These are phyloP conservation scores for Pythium folliculosum DNA, from an alignment of 352 stramenopile genomes.

Conservation along the genomic window DNA sequence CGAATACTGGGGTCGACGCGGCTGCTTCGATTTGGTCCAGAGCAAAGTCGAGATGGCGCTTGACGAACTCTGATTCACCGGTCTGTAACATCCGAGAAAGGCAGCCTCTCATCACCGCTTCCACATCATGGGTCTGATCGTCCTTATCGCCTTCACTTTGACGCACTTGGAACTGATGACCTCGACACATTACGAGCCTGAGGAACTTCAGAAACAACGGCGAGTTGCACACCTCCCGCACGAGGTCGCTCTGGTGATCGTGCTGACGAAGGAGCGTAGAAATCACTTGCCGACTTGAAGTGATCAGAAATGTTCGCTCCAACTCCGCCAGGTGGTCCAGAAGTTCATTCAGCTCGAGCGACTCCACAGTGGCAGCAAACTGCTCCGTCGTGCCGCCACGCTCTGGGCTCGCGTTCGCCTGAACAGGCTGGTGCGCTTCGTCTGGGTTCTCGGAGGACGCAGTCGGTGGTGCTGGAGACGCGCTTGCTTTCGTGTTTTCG, in stretches of 20 bases:
- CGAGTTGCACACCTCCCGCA: not conserved
- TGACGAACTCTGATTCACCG: not conserved
- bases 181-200: conserved; percentile 58
- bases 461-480: not conserved
- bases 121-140: not conserved
- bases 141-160: not conserved
- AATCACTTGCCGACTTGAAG: conserved; percentile 20
- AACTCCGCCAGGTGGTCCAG: conserved; percentile 20
- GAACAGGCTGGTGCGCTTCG: not conserved
- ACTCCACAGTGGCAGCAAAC: conserved; percentile 9
- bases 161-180: conserved; percentile 40
- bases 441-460: not conserved
- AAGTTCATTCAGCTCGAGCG: conserved; percentile 16
- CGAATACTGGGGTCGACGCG: conserved; percentile 44
- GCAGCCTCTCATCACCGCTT: not conserved
- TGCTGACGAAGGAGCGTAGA: conserved; percentile 1
- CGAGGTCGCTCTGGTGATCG: not conserved
- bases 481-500: not conserved
- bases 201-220: conserved; percentile 40
- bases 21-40: conserved; percentile 66
- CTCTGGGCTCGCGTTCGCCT: not conserved
- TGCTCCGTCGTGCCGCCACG: conserved; percentile 1
- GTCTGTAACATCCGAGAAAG: not conserved
- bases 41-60: conserved; percentile 47
- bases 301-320: conserved; percentile 19